Evolutionary conservation across 495 filamentous ascomycete species (phyloP).

Genomic region (Cryomyces minteri): DNA sequence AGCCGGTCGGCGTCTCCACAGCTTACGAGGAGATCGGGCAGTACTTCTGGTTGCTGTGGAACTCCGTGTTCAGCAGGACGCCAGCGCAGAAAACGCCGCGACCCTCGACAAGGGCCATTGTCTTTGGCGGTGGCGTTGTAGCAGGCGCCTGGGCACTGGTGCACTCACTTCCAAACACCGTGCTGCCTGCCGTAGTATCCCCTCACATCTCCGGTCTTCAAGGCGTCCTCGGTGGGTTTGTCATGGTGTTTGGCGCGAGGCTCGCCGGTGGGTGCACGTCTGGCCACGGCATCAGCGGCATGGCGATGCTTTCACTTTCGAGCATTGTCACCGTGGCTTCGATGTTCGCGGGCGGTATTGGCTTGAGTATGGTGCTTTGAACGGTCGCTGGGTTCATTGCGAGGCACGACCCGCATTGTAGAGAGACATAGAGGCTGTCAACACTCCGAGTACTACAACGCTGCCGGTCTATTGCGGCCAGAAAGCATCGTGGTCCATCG

Average conservation of each 20-base stretch:
- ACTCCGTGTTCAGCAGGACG: not conserved
- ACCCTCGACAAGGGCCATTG: slow-evolving; percentile 10
- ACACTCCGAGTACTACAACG: too few relatives aligned
- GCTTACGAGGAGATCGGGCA: slow-evolving; percentile 32
- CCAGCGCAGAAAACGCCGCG: not conserved
- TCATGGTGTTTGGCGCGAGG: slow-evolving; percentile 32
- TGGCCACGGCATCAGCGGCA: slow-evolving; percentile 39
- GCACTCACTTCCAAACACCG: not conserved
- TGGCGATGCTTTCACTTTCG: slow-evolving; percentile 28
- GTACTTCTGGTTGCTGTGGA: slow-evolving; percentile 21
- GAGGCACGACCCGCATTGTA: too few relatives aligned
- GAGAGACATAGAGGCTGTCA: too few relatives aligned
- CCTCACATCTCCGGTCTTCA: slow-evolving; percentile 8
- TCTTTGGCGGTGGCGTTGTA: slow-evolving; percentile 27
- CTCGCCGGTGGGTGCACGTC: slow-evolving; percentile 39
- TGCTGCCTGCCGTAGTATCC: slow-evolving; percentile 9
- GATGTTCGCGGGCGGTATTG: slow-evolving; percentile 28
- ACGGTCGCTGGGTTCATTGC: too few relatives aligned
- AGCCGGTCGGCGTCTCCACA: slow-evolving; percentile 31
- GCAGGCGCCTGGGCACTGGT: slow-evolving; percentile 21
- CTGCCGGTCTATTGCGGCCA: too few relatives aligned
- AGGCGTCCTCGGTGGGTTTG: slow-evolving; percentile 24
- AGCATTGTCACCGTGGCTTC: slow-evolving; percentile 32
- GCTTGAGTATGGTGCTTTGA: not conserved
- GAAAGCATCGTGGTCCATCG: too few relatives aligned